These are phyloP conservation scores for Tuber umbilicatum DNA, from an alignment of 495 filamentous ascomycete species.

Conservation along the genomic window DNA sequence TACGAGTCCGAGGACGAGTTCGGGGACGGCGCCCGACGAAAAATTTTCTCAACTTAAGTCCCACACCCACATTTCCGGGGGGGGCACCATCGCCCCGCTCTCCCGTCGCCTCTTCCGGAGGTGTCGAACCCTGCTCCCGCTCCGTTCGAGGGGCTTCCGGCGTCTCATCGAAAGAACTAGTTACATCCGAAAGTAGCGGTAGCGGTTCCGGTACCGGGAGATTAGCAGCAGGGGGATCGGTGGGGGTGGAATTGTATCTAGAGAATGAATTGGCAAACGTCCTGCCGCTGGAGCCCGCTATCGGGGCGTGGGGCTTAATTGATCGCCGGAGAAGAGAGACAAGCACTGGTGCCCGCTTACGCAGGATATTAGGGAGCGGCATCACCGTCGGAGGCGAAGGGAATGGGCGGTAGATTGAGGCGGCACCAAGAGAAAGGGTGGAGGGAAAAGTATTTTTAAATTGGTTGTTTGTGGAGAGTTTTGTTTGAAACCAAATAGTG, in stretches of 20 bases:
- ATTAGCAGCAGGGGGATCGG: not conserved
- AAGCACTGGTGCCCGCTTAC: conserved; percentile 15
- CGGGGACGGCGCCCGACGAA: not conserved
- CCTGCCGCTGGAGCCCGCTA: conserved; percentile 9
- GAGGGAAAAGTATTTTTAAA: conserved; percentile 21
- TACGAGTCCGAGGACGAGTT: not conserved
- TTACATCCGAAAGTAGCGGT: not conserved
- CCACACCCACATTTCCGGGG: not conserved
- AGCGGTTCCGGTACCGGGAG: not conserved
- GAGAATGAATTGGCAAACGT: conserved; percentile 9
- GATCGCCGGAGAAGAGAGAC: conserved; percentile 25
- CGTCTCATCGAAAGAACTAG: not conserved
- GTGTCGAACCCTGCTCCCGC: not conserved
- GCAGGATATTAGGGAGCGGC: conserved; percentile 26
- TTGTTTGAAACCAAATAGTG: conserved; percentile 3
- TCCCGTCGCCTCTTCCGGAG: not conserved
- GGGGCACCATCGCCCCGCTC: not conserved
- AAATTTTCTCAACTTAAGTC: not conserved
- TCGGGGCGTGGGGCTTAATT: conserved; percentile 15
- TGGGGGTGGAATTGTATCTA: not conserved
- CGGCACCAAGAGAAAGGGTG: not conserved
- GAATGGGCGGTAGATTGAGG: not conserved
- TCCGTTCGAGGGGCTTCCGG: not conserved
- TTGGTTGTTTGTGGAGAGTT: conserved; percentile 4
- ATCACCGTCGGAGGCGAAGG: conserved; percentile 13